Evolutionary conservation across 257 asterid genomes (phyloP).

Genomic region (Primulina huaijiensis): DNA sequence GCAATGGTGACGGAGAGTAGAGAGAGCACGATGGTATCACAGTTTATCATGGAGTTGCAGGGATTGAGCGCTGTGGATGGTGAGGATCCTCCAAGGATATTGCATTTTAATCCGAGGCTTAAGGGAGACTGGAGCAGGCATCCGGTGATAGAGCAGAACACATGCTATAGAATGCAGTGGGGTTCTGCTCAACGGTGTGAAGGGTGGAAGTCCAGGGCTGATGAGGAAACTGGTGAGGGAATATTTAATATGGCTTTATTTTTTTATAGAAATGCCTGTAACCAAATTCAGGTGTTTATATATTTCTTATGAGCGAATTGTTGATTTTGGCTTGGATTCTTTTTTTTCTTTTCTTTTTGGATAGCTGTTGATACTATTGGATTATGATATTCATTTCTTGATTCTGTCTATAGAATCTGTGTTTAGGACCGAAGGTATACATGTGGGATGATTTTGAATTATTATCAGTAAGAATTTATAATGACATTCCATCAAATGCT

Average conservation of each 20-base stretch:
- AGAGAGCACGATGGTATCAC: slow-evolving; percentile 51
- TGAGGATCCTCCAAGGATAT: slow-evolving; percentile 89
- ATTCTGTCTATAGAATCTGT: slow-evolving; percentile 1
- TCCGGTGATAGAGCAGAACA: slow-evolving; percentile 78
- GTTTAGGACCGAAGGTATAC: not conserved
- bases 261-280: slow-evolving; percentile 2
- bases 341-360: not conserved
- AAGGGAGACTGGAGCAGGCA: slow-evolving; percentile 94
- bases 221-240: slow-evolving; percentile 77
- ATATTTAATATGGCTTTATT: slow-evolving; percentile 14
- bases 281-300: slow-evolving; percentile 18
- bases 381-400: slow-evolving; percentile 2
- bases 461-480: not conserved
- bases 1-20: slow-evolving; percentile 34
- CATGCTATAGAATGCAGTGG: slow-evolving; percentile 97
- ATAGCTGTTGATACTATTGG: slow-evolving; percentile 19
- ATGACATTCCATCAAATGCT: not conserved
- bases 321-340: not conserved
- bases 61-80: slow-evolving; percentile 87
- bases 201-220: slow-evolving; percentile 78
- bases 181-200: slow-evolving; percentile 80
- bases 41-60: slow-evolving; percentile 86
- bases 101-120: slow-evolving; percentile 86
- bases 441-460: not conserved
- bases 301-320: not conserved